Evolutionary conservation across 208 protist genomes (phyloP), one percentile per base, ranked within the genome.

Genomic region (Acanthamoeba healyi): DNA sequence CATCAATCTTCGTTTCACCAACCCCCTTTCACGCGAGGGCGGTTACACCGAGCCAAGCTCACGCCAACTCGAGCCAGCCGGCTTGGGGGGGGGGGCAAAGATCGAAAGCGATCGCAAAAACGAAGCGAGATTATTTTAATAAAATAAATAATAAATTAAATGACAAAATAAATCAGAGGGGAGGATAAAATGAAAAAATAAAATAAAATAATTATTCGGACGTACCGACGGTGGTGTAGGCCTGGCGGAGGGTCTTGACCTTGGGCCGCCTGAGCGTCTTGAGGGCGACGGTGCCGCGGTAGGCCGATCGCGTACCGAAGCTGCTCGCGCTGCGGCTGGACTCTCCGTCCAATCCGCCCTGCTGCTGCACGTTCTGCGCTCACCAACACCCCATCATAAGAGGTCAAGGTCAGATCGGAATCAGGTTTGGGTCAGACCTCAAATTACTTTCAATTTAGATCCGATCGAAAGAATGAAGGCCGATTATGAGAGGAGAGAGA

Each of bases 231-330:
- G 38, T 49, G 58, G 82, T 90, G 58, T 72, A 70, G 56, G 54
- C 82, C 51, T 90, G 82, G 58, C 82, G 82, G 19, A 90, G 58
- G 58, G 82, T 90, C 82, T 90, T 61, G 26, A 90, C 82, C 58
- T 90, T 90, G 82, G 82, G 82, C n/a, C 82, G 44, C 82, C 82
- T 90, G 19, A 90, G 82, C 2, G 82, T 90, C 54, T 90, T 61
- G 36, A 90, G 82, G 19, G 82, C 82, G 29, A 90, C 82, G 10
- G 82, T 90, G 2, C 82, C 82, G 24, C 82, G 49, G 54, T 90
- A 84, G 44, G 74, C 74, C 36, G 74, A 84, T 22, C 74, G 74
- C 36, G 44, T 56, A 17, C 74, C 74, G 26, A 84, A 84, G 74
- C 74, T 84, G 67, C 67, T 77, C 34, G 67, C 67, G 67, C 34